Conservation (phyloP, 441 rosid species). For the Gossypium gossypioides region DNA sequence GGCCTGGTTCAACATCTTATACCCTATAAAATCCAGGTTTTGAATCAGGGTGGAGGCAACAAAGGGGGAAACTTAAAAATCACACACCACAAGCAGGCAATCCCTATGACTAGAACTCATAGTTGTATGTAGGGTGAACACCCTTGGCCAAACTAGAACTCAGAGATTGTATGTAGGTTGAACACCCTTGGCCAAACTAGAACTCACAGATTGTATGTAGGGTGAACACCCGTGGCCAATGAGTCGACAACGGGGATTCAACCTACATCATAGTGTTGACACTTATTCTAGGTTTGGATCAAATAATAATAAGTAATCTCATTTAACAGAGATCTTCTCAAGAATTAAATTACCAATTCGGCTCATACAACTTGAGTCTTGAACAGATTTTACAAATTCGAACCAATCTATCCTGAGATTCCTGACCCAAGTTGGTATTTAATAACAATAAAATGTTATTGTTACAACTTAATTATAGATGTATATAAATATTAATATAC, state of each 20-base stretch:
- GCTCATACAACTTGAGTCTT: not conserved
- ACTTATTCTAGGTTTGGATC: not conserved
- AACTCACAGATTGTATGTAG: too few relatives aligned
- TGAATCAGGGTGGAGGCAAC: constrained; percentile 5
- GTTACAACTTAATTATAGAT: too few relatives aligned
- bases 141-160: too few relatives aligned
- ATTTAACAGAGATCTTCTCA: not conserved
- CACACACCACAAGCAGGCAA: too few relatives aligned
- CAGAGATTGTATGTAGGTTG: too few relatives aligned
- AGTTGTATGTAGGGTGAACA: too few relatives aligned
- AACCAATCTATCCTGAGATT: not conserved
- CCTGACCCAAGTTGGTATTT: not conserved
- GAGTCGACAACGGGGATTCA: too few relatives aligned
- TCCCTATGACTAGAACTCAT: too few relatives aligned
- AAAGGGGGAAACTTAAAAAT: not conserved
- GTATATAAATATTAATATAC: not conserved
- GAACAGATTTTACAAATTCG: not conserved
- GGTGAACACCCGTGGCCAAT: too few relatives aligned
- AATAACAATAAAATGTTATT: not conserved
- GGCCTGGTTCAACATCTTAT: constrained; percentile 73
- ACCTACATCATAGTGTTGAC: too few relatives aligned
- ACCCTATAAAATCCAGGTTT: constrained; percentile 38
- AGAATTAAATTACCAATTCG: not conserved
- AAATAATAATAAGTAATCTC: not conserved
- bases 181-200: too few relatives aligned